Evolutionary conservation across 352 stramenopile species (phyloP), one percentile per base, ranked within the genome.

Genomic region (Phytophthora crassamura): DNA sequence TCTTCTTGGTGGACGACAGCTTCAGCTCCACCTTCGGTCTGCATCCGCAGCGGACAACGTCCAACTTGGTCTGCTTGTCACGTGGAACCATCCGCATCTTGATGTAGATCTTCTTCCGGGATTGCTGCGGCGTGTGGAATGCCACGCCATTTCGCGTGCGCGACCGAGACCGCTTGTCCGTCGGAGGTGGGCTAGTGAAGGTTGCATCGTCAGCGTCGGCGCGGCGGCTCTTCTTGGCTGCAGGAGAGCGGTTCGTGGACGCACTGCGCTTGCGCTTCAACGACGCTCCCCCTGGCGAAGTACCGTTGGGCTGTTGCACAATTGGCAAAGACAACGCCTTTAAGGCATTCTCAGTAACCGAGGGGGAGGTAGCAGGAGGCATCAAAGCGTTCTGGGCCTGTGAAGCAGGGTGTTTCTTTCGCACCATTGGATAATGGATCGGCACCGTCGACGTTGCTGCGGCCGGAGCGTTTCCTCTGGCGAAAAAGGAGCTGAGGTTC

Each of bases 21-120:
- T 90, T 91, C 28, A 94, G 71, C 65, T 94, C 86, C 3, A 94
- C 86, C 55, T 94, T 94, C 7, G 84, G 86, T 36, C 86, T 84
- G 41, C 69, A 85, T 6, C 84, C 84, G 16, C 64, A 77, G 28
- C 48, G 48, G 20, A 78, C 73, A 12, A 94, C 65, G 20, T 77
- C 47, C 9, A 67, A 51, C 43, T 86, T 86, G 1, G 86, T 90
- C 15, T 78, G 64, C 28, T 78, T 80, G 51, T 94, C 82, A n/a
- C 69, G 75, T 11, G 86, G 86, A 38, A 92, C 82, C 67, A 94
- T 90, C 25, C 86, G 86, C 59, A 94, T 86, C 64, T 92, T 94
- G 64, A 94, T 89, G 53, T 86, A 88, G 45, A 91, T 78, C 50
- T 94, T 94, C 67, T 91, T 91, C 34, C 71, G 70, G n/a, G 70